Conservation (phyloP, 192 early-diverging fungal species). For the Umbelopsis sp. region DNA sequence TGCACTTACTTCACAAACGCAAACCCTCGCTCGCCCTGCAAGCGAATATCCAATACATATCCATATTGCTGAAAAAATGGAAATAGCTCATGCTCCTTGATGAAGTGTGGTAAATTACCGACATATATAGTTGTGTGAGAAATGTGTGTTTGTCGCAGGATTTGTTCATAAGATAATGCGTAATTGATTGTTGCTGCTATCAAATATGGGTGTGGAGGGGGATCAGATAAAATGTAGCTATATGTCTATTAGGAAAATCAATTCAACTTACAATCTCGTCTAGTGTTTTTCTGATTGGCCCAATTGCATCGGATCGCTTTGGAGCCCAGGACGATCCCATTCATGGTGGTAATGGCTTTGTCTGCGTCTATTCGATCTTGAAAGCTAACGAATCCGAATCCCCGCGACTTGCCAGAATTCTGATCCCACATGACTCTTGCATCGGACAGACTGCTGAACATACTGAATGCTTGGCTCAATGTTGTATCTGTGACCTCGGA, state of each 20-base stretch:
- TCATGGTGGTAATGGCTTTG: slow-evolving; percentile 83
- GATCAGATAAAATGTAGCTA: not conserved
- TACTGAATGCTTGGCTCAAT: slow-evolving; percentile 74
- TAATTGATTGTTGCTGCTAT: slow-evolving; percentile 3
- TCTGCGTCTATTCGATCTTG: slow-evolving; percentile 87
- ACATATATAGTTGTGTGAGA: slow-evolving; percentile 88
- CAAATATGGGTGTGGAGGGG: not conserved
- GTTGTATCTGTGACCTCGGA: slow-evolving; percentile 85
- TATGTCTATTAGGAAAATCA: too few relatives aligned
- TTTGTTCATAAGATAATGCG: slow-evolving; percentile 63
- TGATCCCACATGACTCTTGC: slow-evolving; percentile 95
- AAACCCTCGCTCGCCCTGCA: slow-evolving; percentile 89
- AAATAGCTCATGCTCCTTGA: slow-evolving; percentile 64
- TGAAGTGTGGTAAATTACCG: slow-evolving; percentile 82
- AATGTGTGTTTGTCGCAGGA: slow-evolving; percentile 67
- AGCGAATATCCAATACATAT: slow-evolving; percentile 74
- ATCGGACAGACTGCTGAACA: slow-evolving; percentile 77
- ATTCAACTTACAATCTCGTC: not conserved
- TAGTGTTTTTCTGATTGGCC: slow-evolving; percentile 80
- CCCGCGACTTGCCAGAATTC: slow-evolving; percentile 85
- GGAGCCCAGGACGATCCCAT: slow-evolving; percentile 84
- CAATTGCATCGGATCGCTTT: slow-evolving; percentile 90
- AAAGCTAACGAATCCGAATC: slow-evolving; percentile 92
- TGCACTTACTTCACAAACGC: slow-evolving; percentile 79
- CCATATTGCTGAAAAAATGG: slow-evolving; percentile 79